Evolutionary conservation across 495 filamentous ascomycete species (phyloP), one percentile per base, ranked within the genome.

Genomic region (Bacidia rubella): DNA sequence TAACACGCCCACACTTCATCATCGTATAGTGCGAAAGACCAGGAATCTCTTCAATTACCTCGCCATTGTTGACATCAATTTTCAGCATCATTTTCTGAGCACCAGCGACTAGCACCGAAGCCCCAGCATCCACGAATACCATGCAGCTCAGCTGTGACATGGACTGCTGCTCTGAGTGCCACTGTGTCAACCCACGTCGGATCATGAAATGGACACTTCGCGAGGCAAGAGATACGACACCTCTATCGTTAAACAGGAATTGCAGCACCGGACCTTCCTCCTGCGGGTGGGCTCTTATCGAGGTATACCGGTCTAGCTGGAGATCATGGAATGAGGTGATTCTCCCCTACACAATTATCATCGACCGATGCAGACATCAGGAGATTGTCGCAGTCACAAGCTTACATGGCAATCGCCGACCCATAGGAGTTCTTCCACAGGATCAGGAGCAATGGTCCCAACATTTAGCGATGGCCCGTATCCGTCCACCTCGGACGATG

Each of bases 91-190:
- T 77, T 27, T 80, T 77, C 63, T 97, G 90, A 56, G 78, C 80
- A 27, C 92, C 92, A 17, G 87, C 92, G 11, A 90, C 83, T 1
- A 99, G 70, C 23, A 97, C 81, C 5, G 74, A 74, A 23, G 83
- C 83, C 4, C 80, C 82, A 60, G 87, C 86, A 20, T 84, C 87
- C 4, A 88, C 89, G 64, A 93, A 96, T 61, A 83, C 89, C 87
- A 97, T 95, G 66, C 92, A 94, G 40, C 77, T 78, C 45, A 96
- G 71, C 55, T 95, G 83, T 47, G 74, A 74, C 80, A 97, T 93
- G 17, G 9, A 60, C 76, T 56, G 72, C 84, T 50, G 26, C 70
- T 74, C 69, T 52, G 96, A 68, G 64, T 95, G 85, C 90, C 90
- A 97, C 68, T 86, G 70, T 43, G 88, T 79, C 57, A 85, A 69